Base-by-base conservation (phyloP, 257 asterid species). In the Solanum dulcamara region DNA sequence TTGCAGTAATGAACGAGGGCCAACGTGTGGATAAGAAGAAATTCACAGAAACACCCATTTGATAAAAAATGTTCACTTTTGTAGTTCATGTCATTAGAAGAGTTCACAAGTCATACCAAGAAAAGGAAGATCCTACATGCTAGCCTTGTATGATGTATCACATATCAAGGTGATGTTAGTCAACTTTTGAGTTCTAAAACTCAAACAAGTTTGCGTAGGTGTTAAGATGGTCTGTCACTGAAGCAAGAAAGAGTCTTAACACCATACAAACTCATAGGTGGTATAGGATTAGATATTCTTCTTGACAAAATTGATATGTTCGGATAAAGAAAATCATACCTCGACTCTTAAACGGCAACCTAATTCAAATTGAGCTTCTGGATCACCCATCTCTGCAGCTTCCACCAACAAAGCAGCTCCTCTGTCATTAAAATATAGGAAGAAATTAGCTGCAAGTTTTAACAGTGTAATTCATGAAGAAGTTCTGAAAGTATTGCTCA, bases 381-480 rank as follows among this genome's bases (percentile, higher is more conserved):
- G 93, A 87, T 96, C 90, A 55, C 99, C 99, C 99, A 95, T 96
- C 89, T 96, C 98, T 48, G 98, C 98, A 88, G 99, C 98, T 91
- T 96, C 99, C 51, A 96, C 93, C 86, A 96, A 92, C 90, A 96
- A 95, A 81, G 99, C 98, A 90, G 98, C 98, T 24, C 98, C 98
- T 84, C 99, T 96, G 87, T 86, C 85, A 57, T 53, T 80, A 88
- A 28, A 83, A 87, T 7, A 48, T 32, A 87, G 64, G 85, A 40
- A 70, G 7, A 84, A 24, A 84, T 40, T 57, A 92, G 80, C 81
- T 85, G 57, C 14, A 40, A 86, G 62, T 15, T 77, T 46, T 28
- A 48, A 77, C 42, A 46, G 62, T 74, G 57, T 77, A 48, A 46
- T 46, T 77, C 37, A 46, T 77, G 18, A 77, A 77, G 22, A 77